These are phyloP conservation scores for Fusarium temperatum DNA, from an alignment of 2,329 filamentous ascomycete species.

Conservation along the genomic window DNA sequence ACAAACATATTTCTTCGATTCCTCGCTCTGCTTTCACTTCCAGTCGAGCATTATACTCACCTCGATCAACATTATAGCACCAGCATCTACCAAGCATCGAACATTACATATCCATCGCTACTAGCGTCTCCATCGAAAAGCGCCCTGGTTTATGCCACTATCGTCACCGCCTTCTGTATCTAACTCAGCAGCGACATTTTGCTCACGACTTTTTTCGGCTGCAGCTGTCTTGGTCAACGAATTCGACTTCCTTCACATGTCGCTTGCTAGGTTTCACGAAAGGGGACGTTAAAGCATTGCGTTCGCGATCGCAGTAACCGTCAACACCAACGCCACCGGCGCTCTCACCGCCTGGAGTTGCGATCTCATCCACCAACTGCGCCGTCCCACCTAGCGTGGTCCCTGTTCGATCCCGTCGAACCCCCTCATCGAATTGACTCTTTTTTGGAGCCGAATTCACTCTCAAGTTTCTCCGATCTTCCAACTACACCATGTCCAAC, in stretches of 20 bases:
- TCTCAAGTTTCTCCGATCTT: conserved; percentile 28
- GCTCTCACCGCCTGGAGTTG: conserved; percentile 34
- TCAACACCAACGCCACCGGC: conserved; percentile 17
- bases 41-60: conserved; percentile 18
- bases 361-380: conserved; percentile 35
- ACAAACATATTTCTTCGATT: conserved; percentile 26
- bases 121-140: conserved; percentile 30
- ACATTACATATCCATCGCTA: conserved; percentile 4
- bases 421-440: conserved; percentile 32
- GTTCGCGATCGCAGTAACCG: conserved; percentile 28
- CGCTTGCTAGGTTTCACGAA: conserved; percentile 33
- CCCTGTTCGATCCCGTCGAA: conserved; percentile 38
- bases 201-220: conserved; percentile 19
- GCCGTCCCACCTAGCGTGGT: conserved; percentile 44
- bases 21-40: conserved; percentile 21
- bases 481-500: conserved; percentile 53
- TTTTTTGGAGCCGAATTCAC: conserved; percentile 35
- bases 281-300: conserved; percentile 40
- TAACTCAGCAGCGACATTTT: conserved; percentile 31
- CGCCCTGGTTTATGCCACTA: conserved; percentile 40
- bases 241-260: conserved; percentile 33
- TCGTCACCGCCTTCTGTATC: conserved; percentile 38
- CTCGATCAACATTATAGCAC: conserved; percentile 3
- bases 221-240: conserved; percentile 16
- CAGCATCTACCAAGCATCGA: conserved; percentile 1